phyloP scores from a whole-genome alignment of 2,329 filamentous ascomycete species.

The Corinectria fuckeliana region DNA sequence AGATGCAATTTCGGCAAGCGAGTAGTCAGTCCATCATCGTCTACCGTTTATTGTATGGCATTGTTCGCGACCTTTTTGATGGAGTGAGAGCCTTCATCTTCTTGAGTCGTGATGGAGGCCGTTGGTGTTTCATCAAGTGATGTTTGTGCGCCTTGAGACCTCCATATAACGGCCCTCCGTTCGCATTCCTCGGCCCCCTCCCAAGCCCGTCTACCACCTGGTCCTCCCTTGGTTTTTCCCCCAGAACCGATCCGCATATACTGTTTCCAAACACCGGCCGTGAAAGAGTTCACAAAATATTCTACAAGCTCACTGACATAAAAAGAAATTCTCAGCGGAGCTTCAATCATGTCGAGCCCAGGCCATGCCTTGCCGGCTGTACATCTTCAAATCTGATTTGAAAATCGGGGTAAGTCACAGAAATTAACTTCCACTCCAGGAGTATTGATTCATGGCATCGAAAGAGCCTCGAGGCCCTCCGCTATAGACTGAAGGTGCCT shows the following conservation, averaged over 20 bases:
- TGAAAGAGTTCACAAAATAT: constrained; percentile 31
- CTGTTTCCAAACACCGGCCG: constrained; percentile 32
- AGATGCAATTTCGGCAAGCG: background rate
- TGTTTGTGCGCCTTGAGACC: background rate
- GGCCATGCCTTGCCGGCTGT: constrained; percentile 26
- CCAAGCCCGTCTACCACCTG: constrained; percentile 11
- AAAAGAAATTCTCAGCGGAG: constrained; percentile 28
- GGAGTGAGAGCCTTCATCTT: background rate
- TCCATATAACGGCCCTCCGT: constrained; percentile 1
- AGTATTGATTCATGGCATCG: constrained; percentile 61
- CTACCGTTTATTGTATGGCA: background rate
- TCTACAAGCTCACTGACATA: constrained; percentile 37
- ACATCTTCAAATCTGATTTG: constrained; percentile 28
- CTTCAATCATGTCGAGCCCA: constrained; percentile 30
- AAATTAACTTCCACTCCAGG: constrained; percentile 59
- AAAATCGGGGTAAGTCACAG: background rate
- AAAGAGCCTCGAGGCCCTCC: constrained; percentile 52
- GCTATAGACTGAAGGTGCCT: constrained; percentile 50
- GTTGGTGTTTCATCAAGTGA: background rate
- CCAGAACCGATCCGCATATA: constrained; percentile 22
- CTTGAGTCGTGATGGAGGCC: background rate
- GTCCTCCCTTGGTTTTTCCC: constrained; percentile 15
- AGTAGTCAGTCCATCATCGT: background rate
- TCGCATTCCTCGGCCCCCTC: background rate
- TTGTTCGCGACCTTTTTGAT: background rate